Conservation (phyloP, 305 asterid species). For the Fraxinus sp. region DNA sequence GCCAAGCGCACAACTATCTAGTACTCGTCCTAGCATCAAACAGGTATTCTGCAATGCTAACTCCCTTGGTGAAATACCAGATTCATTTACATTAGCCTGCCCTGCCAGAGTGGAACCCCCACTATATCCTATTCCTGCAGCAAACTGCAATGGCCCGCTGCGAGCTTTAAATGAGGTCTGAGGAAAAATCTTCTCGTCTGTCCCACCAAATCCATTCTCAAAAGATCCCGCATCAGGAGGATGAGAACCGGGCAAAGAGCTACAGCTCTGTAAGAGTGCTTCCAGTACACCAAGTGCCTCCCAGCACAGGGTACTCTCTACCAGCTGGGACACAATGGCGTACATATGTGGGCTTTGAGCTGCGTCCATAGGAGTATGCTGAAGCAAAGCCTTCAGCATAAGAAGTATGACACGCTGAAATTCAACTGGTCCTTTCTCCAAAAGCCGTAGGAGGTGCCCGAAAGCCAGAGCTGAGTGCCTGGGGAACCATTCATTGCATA, state of each 20-base stretch:
- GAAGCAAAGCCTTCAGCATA: constrained; percentile 90
- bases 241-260: constrained; percentile 83
- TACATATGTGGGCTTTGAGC: constrained; percentile 99
- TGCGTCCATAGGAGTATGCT: constrained; percentile 95
- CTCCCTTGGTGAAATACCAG: constrained; percentile 65
- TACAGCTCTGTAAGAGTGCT: constrained; percentile 97
- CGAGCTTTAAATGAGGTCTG: constrained; percentile 94
- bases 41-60: constrained; percentile 84
- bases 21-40: constrained; percentile 87
- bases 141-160: constrained; percentile 91
- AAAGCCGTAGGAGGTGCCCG: constrained; percentile 83
- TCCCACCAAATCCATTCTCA: constrained; percentile 74
- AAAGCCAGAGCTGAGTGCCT: constrained; percentile 89
- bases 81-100: constrained; percentile 48
- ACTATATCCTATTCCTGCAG: constrained; percentile 60
- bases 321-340: constrained; percentile 92
- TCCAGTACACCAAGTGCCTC: constrained; percentile 98
- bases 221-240: constrained; percentile 56
- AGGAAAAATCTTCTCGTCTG: constrained; percentile 73
- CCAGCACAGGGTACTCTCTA: constrained; percentile 95
- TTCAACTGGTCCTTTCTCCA: constrained; percentile 90
- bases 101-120: constrained; percentile 35
- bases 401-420: constrained; percentile 93
- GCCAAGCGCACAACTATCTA: constrained; percentile 87
- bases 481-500: constrained; percentile 96